phyloP scores from a whole-genome alignment of 768 basidiomycete species.

The Russula emetica region DNA sequence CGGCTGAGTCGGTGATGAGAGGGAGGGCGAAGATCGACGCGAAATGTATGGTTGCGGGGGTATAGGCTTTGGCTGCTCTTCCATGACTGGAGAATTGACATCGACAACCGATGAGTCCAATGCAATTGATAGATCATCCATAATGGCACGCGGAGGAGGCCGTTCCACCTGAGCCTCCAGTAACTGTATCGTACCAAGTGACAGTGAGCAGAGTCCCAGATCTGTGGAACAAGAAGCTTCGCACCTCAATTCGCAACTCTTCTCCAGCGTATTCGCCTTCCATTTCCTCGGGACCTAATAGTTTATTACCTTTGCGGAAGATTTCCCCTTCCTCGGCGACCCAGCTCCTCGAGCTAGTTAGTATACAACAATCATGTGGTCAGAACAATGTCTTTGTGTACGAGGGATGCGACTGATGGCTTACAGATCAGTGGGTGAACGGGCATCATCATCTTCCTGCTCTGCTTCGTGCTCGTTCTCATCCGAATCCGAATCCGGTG shows the following conservation, averaged over 20 bases:
- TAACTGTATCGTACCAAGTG: constrained; percentile 44
- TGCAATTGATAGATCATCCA: constrained; percentile 46
- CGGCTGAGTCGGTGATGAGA: constrained; percentile 2
- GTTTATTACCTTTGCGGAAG: constrained; percentile 81
- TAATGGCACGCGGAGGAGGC: constrained; percentile 68
- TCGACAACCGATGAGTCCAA: constrained; percentile 20
- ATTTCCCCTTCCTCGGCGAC: constrained; percentile 96
- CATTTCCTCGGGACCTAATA: constrained; percentile 82
- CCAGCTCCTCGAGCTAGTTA: constrained; percentile 66
- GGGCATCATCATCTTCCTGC: constrained; percentile 30
- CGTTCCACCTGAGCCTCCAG: constrained; percentile 84
- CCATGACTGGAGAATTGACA: constrained; percentile 22
- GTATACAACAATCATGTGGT: not conserved
- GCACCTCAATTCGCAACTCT: constrained; percentile 74
- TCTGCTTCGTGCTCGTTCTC: constrained; percentile 50
- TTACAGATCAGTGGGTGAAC: constrained; percentile 27
- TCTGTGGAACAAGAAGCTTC: constrained; percentile 28
- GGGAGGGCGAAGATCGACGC: constrained; percentile 46
- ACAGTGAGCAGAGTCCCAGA: not conserved
- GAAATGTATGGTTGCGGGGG: constrained; percentile 59
- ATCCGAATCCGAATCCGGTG: constrained; percentile 38
- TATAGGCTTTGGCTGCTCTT: constrained; percentile 40
- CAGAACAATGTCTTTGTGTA: not conserved
- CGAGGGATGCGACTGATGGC: not conserved
- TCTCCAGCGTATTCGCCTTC: constrained; percentile 88